Evolutionary conservation across 768 basidiomycete genomes (phyloP).

Genomic region (Gloeophyllum trabeum): DNA sequence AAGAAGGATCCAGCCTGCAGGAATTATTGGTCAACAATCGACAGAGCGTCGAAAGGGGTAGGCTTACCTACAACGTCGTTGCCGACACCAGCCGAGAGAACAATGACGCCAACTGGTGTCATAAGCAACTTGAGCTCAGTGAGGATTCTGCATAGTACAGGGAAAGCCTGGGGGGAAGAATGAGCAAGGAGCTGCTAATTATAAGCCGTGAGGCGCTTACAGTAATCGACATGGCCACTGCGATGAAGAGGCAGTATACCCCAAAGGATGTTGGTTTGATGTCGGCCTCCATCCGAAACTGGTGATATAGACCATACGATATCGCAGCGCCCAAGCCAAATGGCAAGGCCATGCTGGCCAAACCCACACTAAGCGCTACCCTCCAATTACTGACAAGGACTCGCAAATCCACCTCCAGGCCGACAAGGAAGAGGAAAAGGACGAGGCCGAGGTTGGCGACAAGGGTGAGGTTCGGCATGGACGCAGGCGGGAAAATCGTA

Average conservation of each 20-base stretch:
- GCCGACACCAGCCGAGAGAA: slow-evolving; percentile 71
- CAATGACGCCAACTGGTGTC: slow-evolving; percentile 75
- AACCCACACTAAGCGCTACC: slow-evolving; percentile 46
- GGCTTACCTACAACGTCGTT: slow-evolving; percentile 23
- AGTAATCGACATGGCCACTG: slow-evolving; percentile 76
- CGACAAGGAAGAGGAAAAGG: slow-evolving; percentile 76
- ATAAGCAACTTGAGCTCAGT: slow-evolving; percentile 75
- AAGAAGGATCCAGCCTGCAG: slow-evolving; percentile 80
- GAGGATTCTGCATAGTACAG: slow-evolving; percentile 76
- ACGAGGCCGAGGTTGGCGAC: slow-evolving; percentile 69
- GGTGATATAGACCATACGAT: slow-evolving; percentile 63
- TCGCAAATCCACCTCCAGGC: slow-evolving; percentile 70
- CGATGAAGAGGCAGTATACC: slow-evolving; percentile 78
- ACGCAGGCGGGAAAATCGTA: slow-evolving; percentile 24
- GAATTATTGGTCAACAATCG: no score
- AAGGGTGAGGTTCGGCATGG: slow-evolving; percentile 51
- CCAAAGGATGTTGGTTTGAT: no score
- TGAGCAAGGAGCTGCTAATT: neutral
- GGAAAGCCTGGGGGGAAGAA: slow-evolving; percentile 67
- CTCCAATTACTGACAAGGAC: slow-evolving; percentile 54
- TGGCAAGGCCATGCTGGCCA: slow-evolving; percentile 63
- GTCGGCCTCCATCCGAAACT: slow-evolving; percentile 46
- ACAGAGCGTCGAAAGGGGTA: slow-evolving; percentile 43
- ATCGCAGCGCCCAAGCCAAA: slow-evolving; percentile 71
- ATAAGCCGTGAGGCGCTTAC: no score